A percentile compares a stretch with the other conserved stretches of the same genome.
phyloP scores from a whole-genome alignment of 1,139 yeast species.

The Meyerozyma elateridarum region DNA sequence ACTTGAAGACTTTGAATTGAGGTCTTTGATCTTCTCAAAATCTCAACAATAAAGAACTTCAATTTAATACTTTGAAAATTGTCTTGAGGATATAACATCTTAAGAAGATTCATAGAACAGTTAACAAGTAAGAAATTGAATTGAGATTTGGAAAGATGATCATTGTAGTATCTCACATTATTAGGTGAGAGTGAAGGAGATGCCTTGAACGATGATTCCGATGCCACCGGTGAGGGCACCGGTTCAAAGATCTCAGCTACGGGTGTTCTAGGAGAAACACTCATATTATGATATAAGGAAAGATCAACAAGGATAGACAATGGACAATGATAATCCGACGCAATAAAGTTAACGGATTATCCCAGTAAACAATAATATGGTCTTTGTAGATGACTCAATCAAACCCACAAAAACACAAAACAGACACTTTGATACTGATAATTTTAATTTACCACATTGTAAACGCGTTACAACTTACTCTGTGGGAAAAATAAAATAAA shows the following conservation, averaged over 20 bases:
- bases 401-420: no score
- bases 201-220: background rate
- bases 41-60: constrained; percentile 54
- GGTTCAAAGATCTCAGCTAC: constrained; percentile 4
- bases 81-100: constrained; percentile 24
- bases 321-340: no score
- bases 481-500: no score
- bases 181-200: constrained; percentile 22
- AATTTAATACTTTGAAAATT: constrained; percentile 15
- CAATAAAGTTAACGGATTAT: no score
- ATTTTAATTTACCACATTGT: no score
- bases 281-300: background rate
- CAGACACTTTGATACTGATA: no score
- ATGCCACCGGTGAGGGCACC: constrained; percentile 1
- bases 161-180: constrained; percentile 37
- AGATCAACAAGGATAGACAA: background rate
- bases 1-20: constrained; percentile 63
- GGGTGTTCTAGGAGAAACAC: background rate
- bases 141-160: constrained; percentile 36
- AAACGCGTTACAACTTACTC: no score
- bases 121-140: constrained; percentile 39
- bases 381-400: no score
- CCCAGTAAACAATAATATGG: constrained; percentile 1
- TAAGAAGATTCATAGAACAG: constrained; percentile 33
- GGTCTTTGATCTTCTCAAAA: constrained; percentile 64